Conservation (phyloP, 768 basidiomycete genomes). For the Hericium coralloides region DNA sequence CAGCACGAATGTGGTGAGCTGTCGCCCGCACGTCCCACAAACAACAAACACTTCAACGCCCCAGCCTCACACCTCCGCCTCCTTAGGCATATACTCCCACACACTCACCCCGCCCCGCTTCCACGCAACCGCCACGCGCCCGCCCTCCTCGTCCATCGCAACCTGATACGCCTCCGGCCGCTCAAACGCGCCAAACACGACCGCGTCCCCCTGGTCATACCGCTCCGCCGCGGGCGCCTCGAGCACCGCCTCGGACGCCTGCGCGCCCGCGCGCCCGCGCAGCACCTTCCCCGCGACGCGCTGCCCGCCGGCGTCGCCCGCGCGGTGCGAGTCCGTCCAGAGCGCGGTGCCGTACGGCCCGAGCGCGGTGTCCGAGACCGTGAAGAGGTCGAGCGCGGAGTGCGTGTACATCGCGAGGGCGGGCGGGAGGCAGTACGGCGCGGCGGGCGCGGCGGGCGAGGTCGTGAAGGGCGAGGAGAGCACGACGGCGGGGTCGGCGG, state of each 20-base stretch:
- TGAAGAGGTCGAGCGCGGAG: slow-evolving; percentile 28
- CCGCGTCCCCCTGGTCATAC: slow-evolving; percentile 25
- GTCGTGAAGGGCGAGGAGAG: background rate
- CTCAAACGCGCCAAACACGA: slow-evolving; percentile 37
- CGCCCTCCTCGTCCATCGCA: slow-evolving; percentile 31
- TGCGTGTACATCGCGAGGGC: slow-evolving; percentile 15
- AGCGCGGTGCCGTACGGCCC: slow-evolving; percentile 54
- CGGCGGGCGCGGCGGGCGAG: slow-evolving; percentile 14
- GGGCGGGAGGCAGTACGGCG: slow-evolving; percentile 11
- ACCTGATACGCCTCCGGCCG: slow-evolving; percentile 39
- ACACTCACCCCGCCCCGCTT: slow-evolving; percentile 39
- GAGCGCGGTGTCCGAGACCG: slow-evolving; percentile 42
- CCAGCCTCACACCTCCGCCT: background rate
- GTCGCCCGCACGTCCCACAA: background rate
- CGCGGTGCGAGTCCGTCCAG: slow-evolving; percentile 48
- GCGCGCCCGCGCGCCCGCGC: background rate
- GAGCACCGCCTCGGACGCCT: background rate
- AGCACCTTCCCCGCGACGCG: slow-evolving; percentile 43
- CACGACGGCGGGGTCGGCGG: slow-evolving; percentile 25
- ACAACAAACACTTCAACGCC: background rate
- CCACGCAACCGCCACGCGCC: slow-evolving; percentile 27
- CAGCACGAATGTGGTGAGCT: too few relatives aligned
- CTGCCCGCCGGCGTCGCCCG: slow-evolving; percentile 40
- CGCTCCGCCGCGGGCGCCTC: slow-evolving; percentile 6
- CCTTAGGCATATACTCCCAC: slow-evolving; percentile 31